Evolutionary conservation across 116 monocot genomes (phyloP).

Genomic region (Iris pallida): DNA sequence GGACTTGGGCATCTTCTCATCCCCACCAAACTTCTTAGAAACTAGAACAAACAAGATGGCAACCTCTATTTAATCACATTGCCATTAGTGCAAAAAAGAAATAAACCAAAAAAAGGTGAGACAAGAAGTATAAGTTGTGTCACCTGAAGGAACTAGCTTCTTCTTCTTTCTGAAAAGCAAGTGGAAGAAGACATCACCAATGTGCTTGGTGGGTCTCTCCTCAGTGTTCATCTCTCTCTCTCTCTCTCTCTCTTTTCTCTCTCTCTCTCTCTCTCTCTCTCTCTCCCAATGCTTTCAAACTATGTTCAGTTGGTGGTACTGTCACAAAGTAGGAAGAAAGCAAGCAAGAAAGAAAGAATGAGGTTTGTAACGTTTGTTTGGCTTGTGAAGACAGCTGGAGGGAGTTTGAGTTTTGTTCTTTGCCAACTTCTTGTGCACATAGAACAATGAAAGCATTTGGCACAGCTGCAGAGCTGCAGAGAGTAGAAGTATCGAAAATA

Average conservation of each 20-base stretch:
- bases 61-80: not conserved
- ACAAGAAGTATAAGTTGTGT: not conserved
- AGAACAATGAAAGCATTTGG: too few species aligned
- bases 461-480: too few species aligned
- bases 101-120: not conserved
- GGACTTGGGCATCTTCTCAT: slow-evolving; percentile 51
- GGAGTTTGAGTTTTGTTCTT: too few species aligned
- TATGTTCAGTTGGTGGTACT: too few species aligned
- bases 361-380: too few species aligned
- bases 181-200: slow-evolving; percentile 76
- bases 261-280: too few species aligned
- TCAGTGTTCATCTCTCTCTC: slow-evolving; percentile 8
- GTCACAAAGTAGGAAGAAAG: too few species aligned
- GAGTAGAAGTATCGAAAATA: too few species aligned
- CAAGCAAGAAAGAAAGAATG: too few species aligned
- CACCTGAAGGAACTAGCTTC: slow-evolving; percentile 72
- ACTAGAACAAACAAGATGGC: slow-evolving; percentile 25
- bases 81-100: not conserved
- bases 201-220: slow-evolving; percentile 37
- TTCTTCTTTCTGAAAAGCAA: slow-evolving; percentile 49
- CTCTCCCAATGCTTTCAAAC: too few species aligned
- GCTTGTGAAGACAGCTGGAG: too few species aligned
- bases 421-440: too few species aligned
- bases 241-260: not conserved
- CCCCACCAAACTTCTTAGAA: slow-evolving; percentile 40